Percentiles rank a stretch among this genome's conserved stretches.
phyloP scores from a whole-genome alignment of 768 basidiomycete genomes.

The Pleurotus platypus region DNA sequence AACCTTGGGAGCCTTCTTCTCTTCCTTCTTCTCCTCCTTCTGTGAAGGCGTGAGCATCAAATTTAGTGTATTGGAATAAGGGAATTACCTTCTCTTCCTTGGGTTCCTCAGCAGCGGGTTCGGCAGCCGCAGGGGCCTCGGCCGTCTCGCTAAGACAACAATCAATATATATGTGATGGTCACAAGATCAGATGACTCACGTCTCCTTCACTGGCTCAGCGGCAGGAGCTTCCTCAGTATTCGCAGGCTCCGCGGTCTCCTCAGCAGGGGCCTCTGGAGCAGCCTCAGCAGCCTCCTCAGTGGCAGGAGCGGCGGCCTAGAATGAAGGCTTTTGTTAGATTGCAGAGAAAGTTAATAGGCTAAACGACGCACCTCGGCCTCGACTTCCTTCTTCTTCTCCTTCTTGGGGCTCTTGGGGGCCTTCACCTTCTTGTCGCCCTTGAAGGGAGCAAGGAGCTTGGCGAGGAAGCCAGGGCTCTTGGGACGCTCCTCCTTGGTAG shows the following conservation, averaged over 20 bases:
- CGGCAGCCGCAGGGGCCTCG: slow-evolving; percentile 30
- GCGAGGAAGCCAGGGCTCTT: slow-evolving; percentile 76
- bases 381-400: slow-evolving; percentile 73
- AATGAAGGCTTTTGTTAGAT: neutral
- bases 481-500: slow-evolving; percentile 77
- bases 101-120: slow-evolving; percentile 39
- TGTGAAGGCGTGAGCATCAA: slow-evolving; percentile 23
- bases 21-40: slow-evolving; percentile 43
- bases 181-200: slow-evolving; percentile 33
- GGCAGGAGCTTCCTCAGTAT: slow-evolving; percentile 41
- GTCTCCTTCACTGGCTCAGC: slow-evolving; percentile 71
- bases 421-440: slow-evolving; percentile 62
- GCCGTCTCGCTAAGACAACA: slow-evolving; percentile 36
- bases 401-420: slow-evolving; percentile 76
- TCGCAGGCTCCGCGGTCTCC: slow-evolving; percentile 34
- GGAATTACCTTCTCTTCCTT: slow-evolving; percentile 61
- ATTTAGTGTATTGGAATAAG: neutral
- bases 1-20: slow-evolving; percentile 56
- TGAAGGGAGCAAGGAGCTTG: slow-evolving; percentile 80
- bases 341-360: neutral
- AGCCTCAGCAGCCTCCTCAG: slow-evolving; percentile 31
- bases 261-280: slow-evolving; percentile 31
- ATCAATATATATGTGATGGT: neutral
- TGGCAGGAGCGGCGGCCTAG: slow-evolving; percentile 31
- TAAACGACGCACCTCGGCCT: slow-evolving; percentile 44